phyloP scores from a whole-genome alignment of 2,329 filamentous ascomycete genomes.

The Fusarium succisae region DNA sequence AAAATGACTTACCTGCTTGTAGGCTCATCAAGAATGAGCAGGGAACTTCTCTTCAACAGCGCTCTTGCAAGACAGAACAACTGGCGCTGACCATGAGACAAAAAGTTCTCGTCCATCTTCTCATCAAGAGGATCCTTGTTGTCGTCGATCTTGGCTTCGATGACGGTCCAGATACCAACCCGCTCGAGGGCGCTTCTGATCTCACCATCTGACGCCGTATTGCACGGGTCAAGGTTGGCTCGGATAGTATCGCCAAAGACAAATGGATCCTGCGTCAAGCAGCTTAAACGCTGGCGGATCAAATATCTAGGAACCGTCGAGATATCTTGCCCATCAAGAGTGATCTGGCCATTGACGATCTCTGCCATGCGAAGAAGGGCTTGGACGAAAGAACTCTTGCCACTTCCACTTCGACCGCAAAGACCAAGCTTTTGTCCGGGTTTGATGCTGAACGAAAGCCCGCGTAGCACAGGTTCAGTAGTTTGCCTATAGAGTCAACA shows the following conservation, averaged over 20 bases:
- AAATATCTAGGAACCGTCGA: slow-evolving; percentile 38
- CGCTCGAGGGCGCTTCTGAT: slow-evolving; percentile 57
- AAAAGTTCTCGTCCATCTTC: slow-evolving; percentile 49
- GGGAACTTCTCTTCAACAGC: slow-evolving; percentile 39
- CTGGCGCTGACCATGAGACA: slow-evolving; percentile 49
- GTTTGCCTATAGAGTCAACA: slow-evolving; percentile 33
- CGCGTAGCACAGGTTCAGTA: slow-evolving; percentile 41
- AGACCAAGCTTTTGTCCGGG: slow-evolving; percentile 52
- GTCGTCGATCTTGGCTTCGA: slow-evolving; percentile 52
- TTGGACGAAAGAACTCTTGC: slow-evolving; percentile 52
- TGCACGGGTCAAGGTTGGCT: slow-evolving; percentile 60
- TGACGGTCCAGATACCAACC: slow-evolving; percentile 56
- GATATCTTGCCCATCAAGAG: slow-evolving; percentile 56
- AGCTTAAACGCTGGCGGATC: slow-evolving; percentile 51
- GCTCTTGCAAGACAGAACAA: slow-evolving; percentile 47
- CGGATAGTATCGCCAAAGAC: slow-evolving; percentile 60
- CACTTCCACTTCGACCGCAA: slow-evolving; percentile 57
- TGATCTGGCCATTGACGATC: slow-evolving; percentile 53
- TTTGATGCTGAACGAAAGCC: slow-evolving; percentile 45
- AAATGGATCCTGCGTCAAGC: slow-evolving; percentile 63
- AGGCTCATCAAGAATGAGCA: slow-evolving; percentile 51
- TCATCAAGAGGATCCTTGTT: slow-evolving; percentile 42
- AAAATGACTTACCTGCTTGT: slow-evolving; percentile 47
- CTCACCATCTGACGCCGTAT: slow-evolving; percentile 49
- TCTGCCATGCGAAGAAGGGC: slow-evolving; percentile 61